phyloP scores from a whole-genome alignment of 2,329 filamentous ascomycete species.

The Colletotrichum sp. region DNA sequence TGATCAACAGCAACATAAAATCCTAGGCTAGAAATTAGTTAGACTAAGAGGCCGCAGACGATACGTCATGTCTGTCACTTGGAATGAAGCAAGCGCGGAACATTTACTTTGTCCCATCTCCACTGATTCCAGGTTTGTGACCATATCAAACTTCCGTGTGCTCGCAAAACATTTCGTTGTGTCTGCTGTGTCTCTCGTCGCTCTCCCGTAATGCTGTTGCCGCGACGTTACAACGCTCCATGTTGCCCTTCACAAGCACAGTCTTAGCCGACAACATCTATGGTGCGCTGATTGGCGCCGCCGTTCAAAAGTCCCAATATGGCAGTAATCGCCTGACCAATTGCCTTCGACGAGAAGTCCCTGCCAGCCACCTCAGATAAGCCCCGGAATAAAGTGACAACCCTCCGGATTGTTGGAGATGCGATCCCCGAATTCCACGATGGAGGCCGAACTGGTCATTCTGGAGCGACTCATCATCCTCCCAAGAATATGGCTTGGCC shows the following conservation, averaged over 20 bases:
- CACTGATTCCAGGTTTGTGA: background rate
- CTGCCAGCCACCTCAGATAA: background rate
- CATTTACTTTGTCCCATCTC: background rate
- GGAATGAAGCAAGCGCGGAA: background rate
- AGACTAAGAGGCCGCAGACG: background rate
- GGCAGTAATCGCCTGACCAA: background rate
- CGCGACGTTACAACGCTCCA: background rate
- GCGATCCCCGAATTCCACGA: background rate
- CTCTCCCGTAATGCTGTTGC: background rate
- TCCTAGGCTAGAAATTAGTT: background rate
- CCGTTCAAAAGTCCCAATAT: background rate
- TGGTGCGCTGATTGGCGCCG: background rate
- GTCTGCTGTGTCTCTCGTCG: background rate
- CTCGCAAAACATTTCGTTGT: background rate
- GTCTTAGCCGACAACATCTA: background rate
- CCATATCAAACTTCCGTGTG: background rate
- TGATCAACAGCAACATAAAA: background rate
- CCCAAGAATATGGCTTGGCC: background rate
- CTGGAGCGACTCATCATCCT: background rate
- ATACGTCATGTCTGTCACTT: background rate
- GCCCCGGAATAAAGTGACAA: background rate
- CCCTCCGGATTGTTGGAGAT: background rate
- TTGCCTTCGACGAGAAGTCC: background rate
- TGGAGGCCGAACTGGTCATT: background rate
- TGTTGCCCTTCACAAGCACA: background rate